Base-by-base conservation (phyloP, 208 protist genomes). In the Herpetomonas tarakana region DNA sequence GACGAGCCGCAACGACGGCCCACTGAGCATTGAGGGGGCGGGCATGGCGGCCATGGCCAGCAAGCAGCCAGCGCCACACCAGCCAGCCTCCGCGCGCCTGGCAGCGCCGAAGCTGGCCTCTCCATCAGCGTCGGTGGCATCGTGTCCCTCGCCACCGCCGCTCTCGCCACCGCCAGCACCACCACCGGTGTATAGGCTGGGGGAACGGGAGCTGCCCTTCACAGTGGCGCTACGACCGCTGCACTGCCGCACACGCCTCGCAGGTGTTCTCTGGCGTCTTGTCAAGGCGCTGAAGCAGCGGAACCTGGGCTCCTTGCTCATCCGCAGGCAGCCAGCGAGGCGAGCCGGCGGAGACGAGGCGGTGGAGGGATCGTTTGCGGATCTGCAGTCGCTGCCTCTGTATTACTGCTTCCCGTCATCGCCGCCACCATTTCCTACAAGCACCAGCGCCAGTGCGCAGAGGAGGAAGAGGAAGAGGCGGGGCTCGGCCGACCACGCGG, bases 181-280 rank as follows among this genome's bases (percentile, higher is more conserved):
- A 18, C 49, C 49, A 30, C 49, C 19, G 19, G 22, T 26, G 11
- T n/a, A 4, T 24, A 29, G 21, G 49, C 26, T 1, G 18, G 28
- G 19, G n/a, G 27, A 29, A 62, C 41, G 56, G 62, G 6, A 41
- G 26, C 62, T 83, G 2, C 83, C 78, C 21, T 64, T 83, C 27
- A 73, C 67, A 0, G 38, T 91, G 9, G 63, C 69, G 18, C 70
- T 91, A 22, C 75, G 76, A 2, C 74, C 78, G 0, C 60, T 91
- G 24, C 75, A 73, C n/a, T 46, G 35, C 2, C 77, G 78, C 11
- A 91, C 84, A 11, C 77, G 78, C 11, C 68, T 91, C 27, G 68
- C 71, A 0, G 84, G 84, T 3, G 47, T 91, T 27, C 54, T 91
- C 31, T 88, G 84, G 78, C 80, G 84, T 31, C 64, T 88, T 18